Conservation (phyloP, 2,329 filamentous ascomycete genomes). For the Pseudogymnoascus sp. region DNA sequence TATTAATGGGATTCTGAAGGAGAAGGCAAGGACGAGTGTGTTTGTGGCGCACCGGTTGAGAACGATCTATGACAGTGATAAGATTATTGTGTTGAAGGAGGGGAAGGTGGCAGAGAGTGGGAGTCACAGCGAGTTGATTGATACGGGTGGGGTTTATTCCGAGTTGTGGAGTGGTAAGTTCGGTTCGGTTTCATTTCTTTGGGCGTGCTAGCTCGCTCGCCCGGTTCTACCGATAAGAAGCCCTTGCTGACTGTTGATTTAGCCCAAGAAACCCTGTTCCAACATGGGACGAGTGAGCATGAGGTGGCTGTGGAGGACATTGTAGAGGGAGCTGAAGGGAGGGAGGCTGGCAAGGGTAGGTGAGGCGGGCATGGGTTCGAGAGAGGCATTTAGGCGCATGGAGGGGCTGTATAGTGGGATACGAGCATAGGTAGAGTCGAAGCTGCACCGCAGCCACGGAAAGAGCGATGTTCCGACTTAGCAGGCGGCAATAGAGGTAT, state of each 20-base stretch:
- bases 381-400: background rate
- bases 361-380: background rate
- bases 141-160: constrained; percentile 70
- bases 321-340: constrained; percentile 9
- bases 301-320: constrained; percentile 17
- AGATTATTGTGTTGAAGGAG: constrained; percentile 83
- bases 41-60: constrained; percentile 89
- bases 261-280: constrained; percentile 56
- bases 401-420: background rate
- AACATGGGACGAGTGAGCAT: constrained; percentile 36
- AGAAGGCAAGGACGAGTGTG: constrained; percentile 82
- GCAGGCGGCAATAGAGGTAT: background rate
- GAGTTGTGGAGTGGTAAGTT: constrained; percentile 80
- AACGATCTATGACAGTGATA: constrained; percentile 87
- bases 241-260: constrained; percentile 5
- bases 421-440: background rate
- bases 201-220: background rate
- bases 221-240: background rate
- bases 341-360: background rate
- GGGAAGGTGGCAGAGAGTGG: constrained; percentile 83
- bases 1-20: constrained; percentile 84
- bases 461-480: background rate
- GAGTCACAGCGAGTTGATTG: constrained; percentile 76
- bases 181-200: background rate
- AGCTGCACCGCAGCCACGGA: background rate